phyloP scores from a whole-genome alignment of 1,284 basidiomycete species.

The Cryptococcus deneoformans region DNA sequence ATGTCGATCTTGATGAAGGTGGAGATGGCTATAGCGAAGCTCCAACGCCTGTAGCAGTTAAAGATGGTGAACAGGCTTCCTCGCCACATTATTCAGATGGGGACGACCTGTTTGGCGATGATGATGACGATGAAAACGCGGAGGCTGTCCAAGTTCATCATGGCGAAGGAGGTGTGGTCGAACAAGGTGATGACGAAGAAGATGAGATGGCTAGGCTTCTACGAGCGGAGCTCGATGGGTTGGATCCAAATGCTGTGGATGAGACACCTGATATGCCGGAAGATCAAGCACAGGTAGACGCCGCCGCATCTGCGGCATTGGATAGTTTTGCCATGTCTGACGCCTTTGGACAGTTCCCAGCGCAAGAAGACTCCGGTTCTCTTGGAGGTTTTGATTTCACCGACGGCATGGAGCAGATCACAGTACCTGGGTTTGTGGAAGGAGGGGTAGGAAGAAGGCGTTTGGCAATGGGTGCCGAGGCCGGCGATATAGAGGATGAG shows the following conservation, averaged over 20 bases:
- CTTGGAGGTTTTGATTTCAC: background rate
- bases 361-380: background rate
- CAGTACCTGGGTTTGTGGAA: slow-evolving; percentile 16
- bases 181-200: slow-evolving; percentile 21
- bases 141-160: slow-evolving; percentile 27
- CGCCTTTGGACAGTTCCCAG: slow-evolving; percentile 3
- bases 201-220: slow-evolving; percentile 42
- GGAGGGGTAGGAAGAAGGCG: slow-evolving; percentile 40
- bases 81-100: slow-evolving; percentile 16
- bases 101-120: slow-evolving; percentile 15
- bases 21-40: slow-evolving; percentile 43
- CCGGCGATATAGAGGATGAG: slow-evolving; percentile 20
- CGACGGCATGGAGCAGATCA: background rate
- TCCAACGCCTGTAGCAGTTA: slow-evolving; percentile 10
- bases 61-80: background rate
- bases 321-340: slow-evolving; percentile 14
- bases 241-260: slow-evolving; percentile 41
- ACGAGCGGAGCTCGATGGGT: slow-evolving; percentile 29
- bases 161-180: slow-evolving; percentile 19
- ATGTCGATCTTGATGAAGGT: slow-evolving; percentile 43
- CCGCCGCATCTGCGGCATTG: slow-evolving; percentile 18
- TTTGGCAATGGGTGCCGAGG: slow-evolving; percentile 28
- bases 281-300: slow-evolving; percentile 6
- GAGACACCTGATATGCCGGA: slow-evolving; percentile 4
- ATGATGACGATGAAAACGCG: slow-evolving; percentile 23